A percentile compares a stretch with the other conserved stretches of the same genome.
These are phyloP conservation scores for Balansia obtecta DNA, from an alignment of 2,329 filamentous ascomycete genomes.

Conservation along the genomic window DNA sequence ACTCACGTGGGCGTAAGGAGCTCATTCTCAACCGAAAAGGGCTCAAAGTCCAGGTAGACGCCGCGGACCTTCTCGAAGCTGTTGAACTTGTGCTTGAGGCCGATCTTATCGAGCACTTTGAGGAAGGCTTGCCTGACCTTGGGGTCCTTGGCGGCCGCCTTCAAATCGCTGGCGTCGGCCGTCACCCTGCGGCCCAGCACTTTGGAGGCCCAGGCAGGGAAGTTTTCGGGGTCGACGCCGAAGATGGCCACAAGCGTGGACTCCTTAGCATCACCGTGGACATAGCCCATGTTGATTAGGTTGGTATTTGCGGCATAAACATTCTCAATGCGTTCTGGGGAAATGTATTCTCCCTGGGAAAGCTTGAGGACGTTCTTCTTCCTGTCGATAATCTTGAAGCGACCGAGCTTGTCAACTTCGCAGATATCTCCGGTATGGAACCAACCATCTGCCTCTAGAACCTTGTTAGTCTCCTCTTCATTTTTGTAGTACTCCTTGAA, in stretches of 20 bases:
- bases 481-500: constrained; percentile 90
- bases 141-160: constrained; percentile 52
- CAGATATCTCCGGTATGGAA: constrained; percentile 94
- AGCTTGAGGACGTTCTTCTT: constrained; percentile 99
- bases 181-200: constrained; percentile 57
- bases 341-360: constrained; percentile 95
- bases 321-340: constrained; percentile 93
- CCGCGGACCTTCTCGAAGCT: constrained; percentile 76
- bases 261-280: constrained; percentile 81
- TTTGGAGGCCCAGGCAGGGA: constrained; percentile 69
- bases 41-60: constrained; percentile 66
- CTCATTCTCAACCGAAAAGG: constrained; percentile 89
- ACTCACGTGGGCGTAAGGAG: constrained; percentile 79
- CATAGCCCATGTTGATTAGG: constrained; percentile 68
- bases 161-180: constrained; percentile 54
- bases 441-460: constrained; percentile 82
- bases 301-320: constrained; percentile 74
- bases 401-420: constrained; percentile 70
- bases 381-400: constrained; percentile 88
- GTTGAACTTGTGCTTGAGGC: constrained; percentile 77
- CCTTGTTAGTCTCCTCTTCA: constrained; percentile 71
- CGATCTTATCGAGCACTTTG: constrained; percentile 67
- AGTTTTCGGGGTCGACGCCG: constrained; percentile 73
- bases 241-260: constrained; percentile 76
- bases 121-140: constrained; percentile 64